Evolutionary conservation across 371 early-diverging fungal genomes (phyloP).

Genomic region (Circinella umbellata): DNA sequence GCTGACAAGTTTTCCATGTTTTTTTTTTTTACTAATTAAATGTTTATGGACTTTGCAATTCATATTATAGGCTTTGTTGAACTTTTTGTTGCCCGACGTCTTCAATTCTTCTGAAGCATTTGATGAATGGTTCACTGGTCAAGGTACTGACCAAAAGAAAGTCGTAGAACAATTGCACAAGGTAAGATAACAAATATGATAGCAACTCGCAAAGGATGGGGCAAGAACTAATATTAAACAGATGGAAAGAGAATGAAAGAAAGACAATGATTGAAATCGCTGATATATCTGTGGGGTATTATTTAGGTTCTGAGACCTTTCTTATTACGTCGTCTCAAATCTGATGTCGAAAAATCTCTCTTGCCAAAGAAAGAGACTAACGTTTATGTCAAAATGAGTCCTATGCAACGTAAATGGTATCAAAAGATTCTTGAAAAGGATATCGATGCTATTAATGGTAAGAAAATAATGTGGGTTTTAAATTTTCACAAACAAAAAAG

Average conservation of each 20-base stretch:
- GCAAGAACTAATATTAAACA: too few species aligned
- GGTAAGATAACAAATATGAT: slow-evolving; percentile 37
- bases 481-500: too few species aligned
- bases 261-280: too few species aligned
- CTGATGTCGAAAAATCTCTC: slow-evolving; percentile 97
- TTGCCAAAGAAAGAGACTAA: slow-evolving; percentile 97
- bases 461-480: background rate
- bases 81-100: slow-evolving; percentile 97
- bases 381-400: slow-evolving; percentile 94
- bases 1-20: too few species aligned
- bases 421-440: slow-evolving; percentile 97
- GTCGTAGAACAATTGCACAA: slow-evolving; percentile 93
- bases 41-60: background rate
- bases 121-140: slow-evolving; percentile 86
- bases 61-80: slow-evolving; percentile 79
- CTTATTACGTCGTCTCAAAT: slow-evolving; percentile 97
- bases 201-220: too few species aligned
- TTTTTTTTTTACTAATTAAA: too few species aligned
- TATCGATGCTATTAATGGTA: slow-evolving; percentile 94
- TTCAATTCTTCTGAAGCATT: slow-evolving; percentile 94
- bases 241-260: too few species aligned
- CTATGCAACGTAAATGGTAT: slow-evolving; percentile 98
- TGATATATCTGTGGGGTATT: background rate
- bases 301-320: slow-evolving; percentile 85
- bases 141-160: slow-evolving; percentile 80